Conservation (phyloP, 495 filamentous ascomycete species). For the Annulohypoxylon maeteangense region DNA sequence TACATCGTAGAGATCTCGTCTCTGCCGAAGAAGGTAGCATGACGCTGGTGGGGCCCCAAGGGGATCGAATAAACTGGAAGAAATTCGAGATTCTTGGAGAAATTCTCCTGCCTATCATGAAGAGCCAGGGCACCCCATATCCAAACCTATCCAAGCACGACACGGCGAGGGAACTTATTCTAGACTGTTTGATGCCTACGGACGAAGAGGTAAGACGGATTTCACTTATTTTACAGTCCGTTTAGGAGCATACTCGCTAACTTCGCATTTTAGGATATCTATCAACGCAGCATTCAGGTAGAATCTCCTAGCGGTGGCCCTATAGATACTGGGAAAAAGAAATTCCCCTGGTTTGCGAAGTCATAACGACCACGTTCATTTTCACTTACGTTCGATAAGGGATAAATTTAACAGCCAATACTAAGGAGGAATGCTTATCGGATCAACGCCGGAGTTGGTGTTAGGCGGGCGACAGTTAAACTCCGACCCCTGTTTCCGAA, state of each 20-base stretch:
- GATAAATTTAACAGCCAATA: not conserved
- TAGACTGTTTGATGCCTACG: conserved; percentile 69
- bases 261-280: conserved; percentile 61
- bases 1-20: conserved; percentile 88
- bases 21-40: conserved; percentile 91
- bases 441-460: conserved; percentile 20
- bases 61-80: conserved; percentile 91
- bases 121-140: conserved; percentile 88
- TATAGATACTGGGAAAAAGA: conserved; percentile 61
- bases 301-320: conserved; percentile 56
- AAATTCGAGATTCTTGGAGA: conserved; percentile 98
- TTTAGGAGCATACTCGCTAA: conserved; percentile 38
- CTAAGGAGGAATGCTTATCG: conserved; percentile 2
- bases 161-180: conserved; percentile 72
- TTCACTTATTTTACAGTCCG: not conserved
- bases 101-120: conserved; percentile 87
- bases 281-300: conserved; percentile 67
- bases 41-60: conserved; percentile 81
- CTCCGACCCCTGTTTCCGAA: not conserved
- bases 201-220: conserved; percentile 67
- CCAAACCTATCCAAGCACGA: conserved; percentile 73
- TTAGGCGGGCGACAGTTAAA: conserved; percentile 7
- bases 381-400: not conserved
- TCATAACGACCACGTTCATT: conserved; percentile 28
- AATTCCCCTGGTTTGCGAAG: conserved; percentile 68